Base-by-base conservation (phyloP, 805 yeast genomes). In the Wilhelminamyces savonicus region DNA sequence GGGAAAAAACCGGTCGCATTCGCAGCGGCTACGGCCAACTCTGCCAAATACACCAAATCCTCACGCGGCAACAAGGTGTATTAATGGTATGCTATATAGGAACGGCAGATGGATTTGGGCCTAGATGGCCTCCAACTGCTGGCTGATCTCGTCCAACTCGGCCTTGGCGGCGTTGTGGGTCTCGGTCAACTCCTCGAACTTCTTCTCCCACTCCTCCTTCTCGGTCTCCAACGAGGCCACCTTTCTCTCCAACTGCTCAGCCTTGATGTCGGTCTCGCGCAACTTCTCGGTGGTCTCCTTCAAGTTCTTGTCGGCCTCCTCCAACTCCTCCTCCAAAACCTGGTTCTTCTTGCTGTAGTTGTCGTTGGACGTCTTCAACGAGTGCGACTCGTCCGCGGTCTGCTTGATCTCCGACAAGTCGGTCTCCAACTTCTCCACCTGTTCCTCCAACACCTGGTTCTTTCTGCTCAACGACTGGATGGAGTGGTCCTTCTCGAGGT, bases 61-160 rank as follows among this genome's bases (percentile, higher is more conserved):
- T n/a, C n/a, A n/a, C n/a, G n/a, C n/a, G n/a, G n/a, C n/a, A n/a
- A n/a, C n/a, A n/a, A n/a, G n/a, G n/a, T n/a, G n/a, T n/a, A n/a
- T n/a, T n/a, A n/a, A n/a, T n/a, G n/a, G n/a, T n/a, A n/a, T n/a
- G n/a, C n/a, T n/a, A n/a, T n/a, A n/a, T n/a, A n/a, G n/a, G n/a
- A n/a, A n/a, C n/a, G n/a, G n/a, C n/a, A n/a, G n/a, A n/a, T n/a
- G n/a, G n/a, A n/a, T n/a, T n/a, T n/a, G n/a, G 7, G 30, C 36
- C 59, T 64, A 73, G 54, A 74, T 63, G 46, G 76, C 76, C 66
- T 92, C 97, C 64, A 92, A 81, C 69, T 94, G 96, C 58, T 87
- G 86, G 60, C 87, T 81, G 69, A 92, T 88, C 68, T 88, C 96
- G 50, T 92, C 97, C 69, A 92, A 76, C 67, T 92, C 98, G 46